Evolutionary conservation across 768 basidiomycete genomes (phyloP).

Genomic region (Trametes cubensis): DNA sequence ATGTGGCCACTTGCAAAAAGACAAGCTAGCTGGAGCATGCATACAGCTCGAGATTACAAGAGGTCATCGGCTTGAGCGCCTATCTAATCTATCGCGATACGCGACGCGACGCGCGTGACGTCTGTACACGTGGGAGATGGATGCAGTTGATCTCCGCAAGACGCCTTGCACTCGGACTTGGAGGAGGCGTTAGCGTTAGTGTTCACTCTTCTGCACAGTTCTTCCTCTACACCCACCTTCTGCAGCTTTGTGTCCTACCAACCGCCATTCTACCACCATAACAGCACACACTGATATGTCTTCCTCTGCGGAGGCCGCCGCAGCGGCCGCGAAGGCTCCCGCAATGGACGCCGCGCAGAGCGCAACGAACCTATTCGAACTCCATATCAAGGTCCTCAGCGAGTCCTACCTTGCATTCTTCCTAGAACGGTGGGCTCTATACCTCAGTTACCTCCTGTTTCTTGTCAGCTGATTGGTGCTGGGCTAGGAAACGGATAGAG

Average conservation of each 20-base stretch:
- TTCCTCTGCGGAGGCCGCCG: conserved; percentile 26
- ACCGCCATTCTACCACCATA: conserved; percentile 7
- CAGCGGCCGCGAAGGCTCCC: conserved; percentile 23
- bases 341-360: conserved; percentile 23
- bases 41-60: too few species aligned
- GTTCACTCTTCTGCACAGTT: not conserved
- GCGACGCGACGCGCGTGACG: conserved; percentile 16
- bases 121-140: conserved; percentile 19
- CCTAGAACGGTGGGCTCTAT: conserved; percentile 67
- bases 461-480: conserved; percentile 9
- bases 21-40: too few species aligned
- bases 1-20: too few species aligned
- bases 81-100: not conserved
- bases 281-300: conserved; percentile 18
- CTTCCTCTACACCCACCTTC: not conserved
- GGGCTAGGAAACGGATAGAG: conserved; percentile 74
- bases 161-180: conserved; percentile 1
- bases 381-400: conserved; percentile 65
- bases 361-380: conserved; percentile 71
- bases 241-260: not conserved
- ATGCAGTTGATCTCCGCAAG: conserved; percentile 19
- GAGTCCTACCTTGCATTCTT: conserved; percentile 86
- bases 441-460: conserved; percentile 21
- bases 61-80: too few species aligned
- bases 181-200: conserved; percentile 1